phyloP scores from a whole-genome alignment of 2,329 filamentous ascomycete genomes.

The Penicillium freii region DNA sequence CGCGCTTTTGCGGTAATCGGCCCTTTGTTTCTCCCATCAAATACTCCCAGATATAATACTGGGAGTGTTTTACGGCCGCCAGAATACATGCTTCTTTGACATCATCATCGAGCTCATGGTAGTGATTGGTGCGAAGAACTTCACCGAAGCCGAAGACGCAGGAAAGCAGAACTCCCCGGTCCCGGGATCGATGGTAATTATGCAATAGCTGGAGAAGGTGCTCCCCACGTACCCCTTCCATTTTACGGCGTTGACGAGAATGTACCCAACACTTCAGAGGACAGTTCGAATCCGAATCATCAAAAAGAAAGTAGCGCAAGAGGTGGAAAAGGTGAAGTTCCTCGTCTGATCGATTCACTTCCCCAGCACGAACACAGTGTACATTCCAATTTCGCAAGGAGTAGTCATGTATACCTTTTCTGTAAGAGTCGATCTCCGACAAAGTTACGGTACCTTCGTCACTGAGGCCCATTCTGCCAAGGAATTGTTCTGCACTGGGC shows the following conservation, averaged over 20 bases:
- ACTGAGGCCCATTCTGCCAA: not conserved
- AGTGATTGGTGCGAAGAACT: not conserved
- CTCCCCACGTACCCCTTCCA: not conserved
- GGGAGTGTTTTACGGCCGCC: not conserved
- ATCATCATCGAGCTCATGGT: not conserved
- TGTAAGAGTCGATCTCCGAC: not conserved
- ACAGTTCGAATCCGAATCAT: not conserved
- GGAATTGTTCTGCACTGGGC: not conserved
- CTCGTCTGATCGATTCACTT: not conserved
- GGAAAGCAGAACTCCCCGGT: not conserved
- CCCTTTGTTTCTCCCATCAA: not conserved
- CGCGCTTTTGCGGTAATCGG: not conserved
- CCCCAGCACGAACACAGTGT: not conserved
- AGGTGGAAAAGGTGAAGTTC: not conserved
- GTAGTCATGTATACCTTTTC: not conserved
- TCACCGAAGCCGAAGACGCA: not conserved
- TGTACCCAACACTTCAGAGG: not conserved
- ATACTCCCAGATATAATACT: not conserved
- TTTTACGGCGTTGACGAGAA: not conserved
- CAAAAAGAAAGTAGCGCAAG: not conserved
- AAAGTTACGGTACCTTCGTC: not conserved
- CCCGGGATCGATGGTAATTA: not conserved
- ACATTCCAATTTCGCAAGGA: not conserved
- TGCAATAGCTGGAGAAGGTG: not conserved
- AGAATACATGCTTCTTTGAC: not conserved